Evolutionary conservation across 2,329 filamentous ascomycete genomes (phyloP).

Genomic region (Fonsecaea pugnacius): DNA sequence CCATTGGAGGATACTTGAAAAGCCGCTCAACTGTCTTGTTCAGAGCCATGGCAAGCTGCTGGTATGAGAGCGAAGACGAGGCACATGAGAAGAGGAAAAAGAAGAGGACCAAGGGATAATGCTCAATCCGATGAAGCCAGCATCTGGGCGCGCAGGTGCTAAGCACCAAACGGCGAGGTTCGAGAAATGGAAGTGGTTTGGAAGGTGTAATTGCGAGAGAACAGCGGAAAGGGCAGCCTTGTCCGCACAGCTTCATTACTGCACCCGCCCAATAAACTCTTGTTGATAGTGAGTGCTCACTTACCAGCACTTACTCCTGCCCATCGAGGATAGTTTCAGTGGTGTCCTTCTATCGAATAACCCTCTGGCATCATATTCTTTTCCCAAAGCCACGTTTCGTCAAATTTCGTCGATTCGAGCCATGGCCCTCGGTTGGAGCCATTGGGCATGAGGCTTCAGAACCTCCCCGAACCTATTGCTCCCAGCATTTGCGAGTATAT

Average conservation of each 20-base stretch:
- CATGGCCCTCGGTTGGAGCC: not conserved
- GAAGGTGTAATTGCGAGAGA: slow-evolving; percentile 2
- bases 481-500: not conserved
- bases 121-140: slow-evolving; percentile 1
- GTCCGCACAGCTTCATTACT: not conserved
- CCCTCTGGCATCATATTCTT: not conserved
- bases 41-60: slow-evolving; percentile 13
- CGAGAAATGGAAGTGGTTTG: not conserved
- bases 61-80: slow-evolving; percentile 2
- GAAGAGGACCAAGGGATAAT: slow-evolving; percentile 10
- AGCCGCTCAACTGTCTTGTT: slow-evolving; percentile 25
- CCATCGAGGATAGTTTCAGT: not conserved
- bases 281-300: not conserved
- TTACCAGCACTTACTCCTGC: not conserved
- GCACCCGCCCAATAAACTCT: not conserved
- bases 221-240: not conserved
- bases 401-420: not conserved
- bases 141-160: not conserved
- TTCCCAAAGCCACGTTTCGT: not conserved
- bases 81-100: slow-evolving; percentile 13
- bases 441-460: not conserved
- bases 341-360: not conserved
- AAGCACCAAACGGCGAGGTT: not conserved
- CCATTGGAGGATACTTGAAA: slow-evolving; percentile 36
- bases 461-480: not conserved